These are phyloP conservation scores for Haematococcus lacustris DNA, from an alignment of 139 green algal genomes.

Conservation along the genomic window DNA sequence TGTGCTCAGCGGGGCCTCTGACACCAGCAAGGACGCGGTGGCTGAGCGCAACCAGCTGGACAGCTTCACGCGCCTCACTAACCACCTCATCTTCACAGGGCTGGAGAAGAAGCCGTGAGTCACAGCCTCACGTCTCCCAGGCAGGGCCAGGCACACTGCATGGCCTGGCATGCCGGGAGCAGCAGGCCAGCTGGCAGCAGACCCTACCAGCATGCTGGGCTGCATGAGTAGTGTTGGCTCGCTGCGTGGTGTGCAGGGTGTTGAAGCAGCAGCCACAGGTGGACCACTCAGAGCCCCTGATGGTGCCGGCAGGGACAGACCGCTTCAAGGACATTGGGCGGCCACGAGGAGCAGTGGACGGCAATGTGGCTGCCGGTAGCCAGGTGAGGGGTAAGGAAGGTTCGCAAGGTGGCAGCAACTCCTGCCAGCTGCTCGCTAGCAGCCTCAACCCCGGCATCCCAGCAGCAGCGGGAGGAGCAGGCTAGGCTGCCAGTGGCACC, in stretches of 20 bases:
- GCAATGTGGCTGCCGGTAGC: constrained; percentile 18
- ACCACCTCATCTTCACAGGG: constrained; percentile 64
- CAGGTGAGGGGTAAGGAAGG: not conserved
- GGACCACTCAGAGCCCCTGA: constrained; percentile 38
- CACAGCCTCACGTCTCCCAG: too few relatives aligned
- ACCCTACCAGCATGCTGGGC: too few relatives aligned
- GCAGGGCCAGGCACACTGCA: too few relatives aligned
- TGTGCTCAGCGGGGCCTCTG: not conserved
- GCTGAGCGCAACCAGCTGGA: constrained; percentile 37
- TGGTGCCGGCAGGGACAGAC: constrained; percentile 42
- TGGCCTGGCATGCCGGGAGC: too few relatives aligned
- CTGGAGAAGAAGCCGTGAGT: constrained; percentile 60
- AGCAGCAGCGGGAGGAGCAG: not conserved
- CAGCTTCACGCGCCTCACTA: constrained; percentile 60
- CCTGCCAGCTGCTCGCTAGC: not conserved
- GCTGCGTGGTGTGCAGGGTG: too few relatives aligned
- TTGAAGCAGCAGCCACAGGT: constrained; percentile 26
- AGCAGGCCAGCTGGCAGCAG: too few relatives aligned
- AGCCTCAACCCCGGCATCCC: not conserved
- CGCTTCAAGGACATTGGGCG: constrained; percentile 41
- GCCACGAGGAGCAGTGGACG: constrained; percentile 25
- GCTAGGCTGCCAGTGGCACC: not conserved
- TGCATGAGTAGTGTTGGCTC: too few relatives aligned
- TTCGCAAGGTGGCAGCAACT: not conserved
- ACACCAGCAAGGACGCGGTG: constrained; percentile 6